Conservation (phyloP, 352 stramenopile genomes). For the Phytophthora idaei region DNA sequence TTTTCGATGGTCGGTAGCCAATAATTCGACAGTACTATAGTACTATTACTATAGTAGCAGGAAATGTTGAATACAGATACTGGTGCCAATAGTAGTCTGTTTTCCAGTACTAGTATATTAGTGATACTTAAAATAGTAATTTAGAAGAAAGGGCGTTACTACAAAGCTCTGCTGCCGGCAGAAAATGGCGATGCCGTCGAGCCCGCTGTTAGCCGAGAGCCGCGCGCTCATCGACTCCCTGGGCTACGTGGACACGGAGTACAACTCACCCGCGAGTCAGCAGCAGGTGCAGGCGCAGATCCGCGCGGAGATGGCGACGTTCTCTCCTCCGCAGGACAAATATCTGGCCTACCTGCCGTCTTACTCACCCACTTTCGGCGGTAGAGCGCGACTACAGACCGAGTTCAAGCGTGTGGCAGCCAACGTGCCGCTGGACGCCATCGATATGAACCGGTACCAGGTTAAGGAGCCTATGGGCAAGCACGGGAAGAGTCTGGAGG, state of each 20-base stretch:
- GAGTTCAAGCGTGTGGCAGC: constrained; percentile 78
- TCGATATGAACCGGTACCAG: constrained; percentile 78
- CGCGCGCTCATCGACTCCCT: constrained; percentile 75
- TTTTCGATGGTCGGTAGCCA: no score
- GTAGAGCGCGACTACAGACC: constrained; percentile 57
- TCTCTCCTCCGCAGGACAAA: constrained; percentile 43
- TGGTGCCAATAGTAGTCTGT: no score
- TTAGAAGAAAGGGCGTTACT: no score
- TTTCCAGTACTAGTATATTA: no score
- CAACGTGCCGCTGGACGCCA: constrained; percentile 67
- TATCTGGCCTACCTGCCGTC: constrained; percentile 74
- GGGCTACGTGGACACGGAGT: constrained; percentile 77
- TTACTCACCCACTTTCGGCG: constrained; percentile 60
- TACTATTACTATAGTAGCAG: no score
- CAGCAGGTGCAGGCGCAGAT: constrained; percentile 72
- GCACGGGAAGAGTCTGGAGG: constrained; percentile 39
- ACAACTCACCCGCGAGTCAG: constrained; percentile 50
- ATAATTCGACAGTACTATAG: no score
- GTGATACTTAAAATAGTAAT: no score
- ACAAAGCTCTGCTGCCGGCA: no score
- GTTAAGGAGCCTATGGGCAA: constrained; percentile 52
- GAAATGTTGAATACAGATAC: no score
- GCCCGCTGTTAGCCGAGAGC: constrained; percentile 66
- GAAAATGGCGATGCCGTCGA: constrained; percentile 39
- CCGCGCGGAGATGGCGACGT: constrained; percentile 74